These are phyloP conservation scores for Lathyrus tuberosus DNA, from an alignment of 306 rosid species.

Conservation along the genomic window DNA sequence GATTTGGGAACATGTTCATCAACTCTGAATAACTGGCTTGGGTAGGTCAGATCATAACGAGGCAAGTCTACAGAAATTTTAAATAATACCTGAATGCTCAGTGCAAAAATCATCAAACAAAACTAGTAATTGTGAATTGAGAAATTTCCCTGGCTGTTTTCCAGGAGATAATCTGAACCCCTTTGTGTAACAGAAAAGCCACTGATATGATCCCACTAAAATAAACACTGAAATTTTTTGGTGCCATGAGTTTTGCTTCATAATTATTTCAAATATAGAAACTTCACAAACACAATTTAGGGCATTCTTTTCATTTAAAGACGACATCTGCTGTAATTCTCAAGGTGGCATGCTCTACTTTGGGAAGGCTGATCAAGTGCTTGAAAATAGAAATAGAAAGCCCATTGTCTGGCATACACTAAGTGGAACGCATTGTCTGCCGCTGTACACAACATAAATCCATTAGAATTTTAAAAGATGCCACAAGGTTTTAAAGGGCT, in stretches of 20 bases:
- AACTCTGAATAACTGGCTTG: neutral
- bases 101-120: neutral
- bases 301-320: neutral
- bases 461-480: neutral
- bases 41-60: neutral
- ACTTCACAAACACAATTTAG: neutral
- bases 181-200: neutral
- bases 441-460: conserved; percentile 7
- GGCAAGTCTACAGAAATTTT: neutral
- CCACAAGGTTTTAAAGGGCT: conserved; percentile 3
- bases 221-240: conserved; percentile 2
- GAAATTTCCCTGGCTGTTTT: conserved; percentile 1
- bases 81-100: neutral
- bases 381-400: neutral
- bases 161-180: neutral
- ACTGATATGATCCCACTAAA: neutral
- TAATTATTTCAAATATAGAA: conserved; percentile 23
- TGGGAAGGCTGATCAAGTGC: conserved; percentile 8
- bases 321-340: neutral
- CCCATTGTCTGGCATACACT: neutral
- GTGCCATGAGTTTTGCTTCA: neutral
- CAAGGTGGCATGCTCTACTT: neutral
- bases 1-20: neutral
- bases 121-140: neutral
- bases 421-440: neutral